Evolutionary conservation across 306 rosid species (phyloP), one percentile per base, ranked within the genome.

Genomic region (Rosa lucieae): DNA sequence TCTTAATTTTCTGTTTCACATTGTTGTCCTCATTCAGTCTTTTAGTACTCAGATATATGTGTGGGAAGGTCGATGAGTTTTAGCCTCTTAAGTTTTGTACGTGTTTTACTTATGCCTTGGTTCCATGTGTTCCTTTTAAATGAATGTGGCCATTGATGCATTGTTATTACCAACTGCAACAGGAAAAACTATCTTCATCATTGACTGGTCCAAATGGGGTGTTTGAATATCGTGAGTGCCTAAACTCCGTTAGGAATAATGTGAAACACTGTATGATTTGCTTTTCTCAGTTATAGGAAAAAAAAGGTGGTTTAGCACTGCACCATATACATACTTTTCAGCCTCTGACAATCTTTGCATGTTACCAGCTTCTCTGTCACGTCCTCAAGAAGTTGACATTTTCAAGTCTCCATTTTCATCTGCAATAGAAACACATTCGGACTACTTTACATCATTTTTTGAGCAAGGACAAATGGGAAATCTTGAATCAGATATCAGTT

Each of bases 401-500:
- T 74, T 84, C 69, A 72, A 76, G 18, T 75, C 87, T 81, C 78
- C 78, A 79, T 88, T 77, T 86, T 76, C 90, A 53, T 83, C 84
- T 32, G 70, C 47, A 15, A 63, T 73, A 44, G 88, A 79, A 81
- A 76, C 79, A 85, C 82, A 77, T 77, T 80, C 87, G 20, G 89
- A 83, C 79, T 83, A 82, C 79, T 80, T 58, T 52, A 44, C 80
- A 53, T 74, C 73, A 46, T 77, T 79, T 39, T 81, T 87, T 87
- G 88, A 82, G 81, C 89, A 88, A 90, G 78, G 75, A 75, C 87
- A 83, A 67, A 80, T 39, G 78, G 89, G 80, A 84, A 80, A 87
- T 75, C 84, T 77, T 66, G 92, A 63, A 65, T 73, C 78, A 59
- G 89, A 80, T 74, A 73, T 89, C 75, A 85, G 80, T 70, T 86